Base-by-base conservation (phyloP, 208 protist species). In the Tetramitus jugosus region DNA sequence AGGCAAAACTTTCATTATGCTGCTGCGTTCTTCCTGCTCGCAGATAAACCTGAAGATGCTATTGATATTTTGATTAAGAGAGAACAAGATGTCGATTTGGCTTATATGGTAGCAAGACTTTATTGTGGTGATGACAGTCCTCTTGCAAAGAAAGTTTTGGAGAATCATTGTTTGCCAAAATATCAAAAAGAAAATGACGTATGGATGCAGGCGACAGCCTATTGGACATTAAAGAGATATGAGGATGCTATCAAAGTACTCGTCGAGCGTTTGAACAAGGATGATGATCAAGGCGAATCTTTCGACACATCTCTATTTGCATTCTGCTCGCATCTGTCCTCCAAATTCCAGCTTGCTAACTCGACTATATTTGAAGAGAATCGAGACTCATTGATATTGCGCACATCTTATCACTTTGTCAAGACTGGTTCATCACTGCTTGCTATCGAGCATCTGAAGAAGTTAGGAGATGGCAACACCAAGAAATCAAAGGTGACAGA, bases 21-120 rank as follows among this genome's bases (percentile, higher is more conserved):
- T 45, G 89, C 90, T 0, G 91, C 92, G 45, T 97, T 95, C 84
- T 97, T 96, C 76, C 52, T 96, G 26, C 84, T 96, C 17, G 94
- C 92, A 23, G 92, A 89, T 14, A 86, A 93, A 52, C 81, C 86
- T 2, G 84, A 89, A 43, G 93, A 88, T 71, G 91, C 91, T 0
- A 86, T 93, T 31, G 87, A 94, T 79, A 84, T 86, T 29, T 60
- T 76, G 20, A 26, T 85, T 23, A 84, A 82, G 62, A 84, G 81
- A 8, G 10, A 65, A 29, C 33, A 82, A 61, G 81, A 86, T 60
- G 7, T 53, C 26, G 76, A 84, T 35, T 80, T 86, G 23, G 83
- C 81, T 26, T 31, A 82, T 33, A 77, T 81, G 31, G 52, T 86
- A 60, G 67, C 74, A 20, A 76, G 82, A 33, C 33, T 84, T 10